Evolutionary conservation across 1,139 yeast genomes (phyloP).

Genomic region (Kodamaea ohmeri): DNA sequence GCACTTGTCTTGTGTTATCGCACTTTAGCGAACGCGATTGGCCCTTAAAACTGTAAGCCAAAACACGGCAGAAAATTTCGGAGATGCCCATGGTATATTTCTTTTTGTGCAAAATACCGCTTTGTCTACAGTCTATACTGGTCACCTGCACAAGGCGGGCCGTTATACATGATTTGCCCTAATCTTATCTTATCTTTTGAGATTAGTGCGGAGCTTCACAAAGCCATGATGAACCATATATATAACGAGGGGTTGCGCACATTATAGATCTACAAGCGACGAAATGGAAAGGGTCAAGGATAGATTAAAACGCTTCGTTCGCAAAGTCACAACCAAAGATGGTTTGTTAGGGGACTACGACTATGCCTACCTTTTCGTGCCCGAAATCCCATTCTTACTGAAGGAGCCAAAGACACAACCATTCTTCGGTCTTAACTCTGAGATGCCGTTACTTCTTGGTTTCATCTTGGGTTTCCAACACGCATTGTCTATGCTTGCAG

Average conservation of each 20-base stretch:
- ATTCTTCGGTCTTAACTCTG: conserved; percentile 74
- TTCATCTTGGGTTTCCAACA: conserved; percentile 82
- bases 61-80: background rate
- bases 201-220: conserved; percentile 2
- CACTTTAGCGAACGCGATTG: background rate
- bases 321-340: conserved; percentile 63
- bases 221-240: background rate
- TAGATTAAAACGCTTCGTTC: conserved; percentile 22
- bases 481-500: conserved; percentile 86
- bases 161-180: background rate
- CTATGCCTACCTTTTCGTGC: conserved; percentile 72
- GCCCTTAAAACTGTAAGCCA: background rate
- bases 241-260: background rate
- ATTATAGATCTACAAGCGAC: background rate
- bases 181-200: conserved; percentile 7
- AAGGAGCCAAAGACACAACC: conserved; percentile 59
- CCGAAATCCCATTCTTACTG: conserved; percentile 66
- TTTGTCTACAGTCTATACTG: background rate
- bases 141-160: conserved; percentile 4
- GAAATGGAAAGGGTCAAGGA: conserved; percentile 3
- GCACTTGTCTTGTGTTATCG: background rate
- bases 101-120: background rate
- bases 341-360: conserved; percentile 84
- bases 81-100: conserved; percentile 5
- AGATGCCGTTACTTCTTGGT: conserved; percentile 77